Evolutionary conservation across 345 rosid genomes (phyloP).

Genomic region (Eutrema yunnanense): DNA sequence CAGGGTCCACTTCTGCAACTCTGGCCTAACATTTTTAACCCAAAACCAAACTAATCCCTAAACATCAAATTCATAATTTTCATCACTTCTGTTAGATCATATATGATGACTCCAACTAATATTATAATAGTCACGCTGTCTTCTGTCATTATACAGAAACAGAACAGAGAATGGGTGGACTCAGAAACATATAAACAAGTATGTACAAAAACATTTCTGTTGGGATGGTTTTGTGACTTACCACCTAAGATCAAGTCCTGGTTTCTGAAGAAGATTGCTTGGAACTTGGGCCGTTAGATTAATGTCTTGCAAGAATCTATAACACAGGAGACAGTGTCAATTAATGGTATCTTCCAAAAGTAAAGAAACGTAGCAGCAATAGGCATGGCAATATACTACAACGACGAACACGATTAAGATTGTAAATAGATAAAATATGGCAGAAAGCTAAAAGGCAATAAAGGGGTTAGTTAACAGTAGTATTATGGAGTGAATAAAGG

Average conservation of each 20-base stretch:
- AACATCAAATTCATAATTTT: background rate
- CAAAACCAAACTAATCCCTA: background rate
- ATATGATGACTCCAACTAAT: background rate
- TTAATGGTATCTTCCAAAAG: too few relatives aligned
- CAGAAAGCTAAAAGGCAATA: too few relatives aligned
- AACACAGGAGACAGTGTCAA: too few relatives aligned
- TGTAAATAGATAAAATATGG: background rate
- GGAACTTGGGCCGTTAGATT: constrained; percentile 68
- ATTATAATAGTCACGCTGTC: background rate
- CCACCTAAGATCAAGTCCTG: constrained; percentile 56
- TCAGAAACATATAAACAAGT: background rate
- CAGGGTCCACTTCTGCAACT: constrained; percentile 17
- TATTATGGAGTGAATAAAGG: background rate
- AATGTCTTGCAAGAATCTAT: constrained; percentile 79
- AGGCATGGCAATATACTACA: too few relatives aligned
- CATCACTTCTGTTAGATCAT: background rate
- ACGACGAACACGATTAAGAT: too few relatives aligned
- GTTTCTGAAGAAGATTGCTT: constrained; percentile 38
- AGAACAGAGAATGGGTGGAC: background rate
- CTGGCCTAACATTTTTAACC: background rate
- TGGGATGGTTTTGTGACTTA: constrained; percentile 7
- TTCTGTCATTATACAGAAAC: background rate
- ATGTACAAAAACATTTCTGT: background rate
- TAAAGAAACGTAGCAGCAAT: too few relatives aligned
- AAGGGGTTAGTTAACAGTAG: too few relatives aligned